Conservation (phyloP, 805 yeast genomes). For the Saccharomyces eubayanus region DNA sequence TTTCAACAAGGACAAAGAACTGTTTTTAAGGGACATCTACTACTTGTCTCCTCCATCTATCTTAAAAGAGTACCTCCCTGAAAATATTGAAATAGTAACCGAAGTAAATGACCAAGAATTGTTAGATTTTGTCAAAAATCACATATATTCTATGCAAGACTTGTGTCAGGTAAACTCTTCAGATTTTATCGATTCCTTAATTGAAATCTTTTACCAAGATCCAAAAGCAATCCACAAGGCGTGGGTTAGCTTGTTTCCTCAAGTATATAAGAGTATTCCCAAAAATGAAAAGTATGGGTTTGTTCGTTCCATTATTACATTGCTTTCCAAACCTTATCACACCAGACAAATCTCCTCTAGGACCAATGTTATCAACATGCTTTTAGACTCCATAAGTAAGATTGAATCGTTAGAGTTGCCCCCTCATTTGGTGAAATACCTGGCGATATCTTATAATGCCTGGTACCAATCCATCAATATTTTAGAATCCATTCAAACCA, state of each 20-base stretch:
- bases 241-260: conserved; percentile 81
- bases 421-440: conserved; percentile 83
- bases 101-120: conserved; percentile 21
- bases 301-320: conserved; percentile 66
- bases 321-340: conserved; percentile 86
- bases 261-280: conserved; percentile 65
- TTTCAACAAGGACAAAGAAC: conserved; percentile 42
- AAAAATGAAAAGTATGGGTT: conserved; percentile 77
- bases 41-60: conserved; percentile 39
- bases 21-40: conserved; percentile 44
- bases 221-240: conserved; percentile 70
- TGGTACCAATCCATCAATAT: conserved; percentile 86
- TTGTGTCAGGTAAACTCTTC: conserved; percentile 41
- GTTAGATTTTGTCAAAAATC: conserved; percentile 28
- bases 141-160: conserved; percentile 19
- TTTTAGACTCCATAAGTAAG: conserved; percentile 73
- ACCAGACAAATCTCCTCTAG: conserved; percentile 79
- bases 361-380: conserved; percentile 78
- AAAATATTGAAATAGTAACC: conserved; percentile 5
- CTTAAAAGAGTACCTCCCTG: conserved; percentile 12
- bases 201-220: conserved; percentile 75
- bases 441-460: conserved; percentile 79
- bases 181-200: conserved; percentile 60
- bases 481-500: conserved; percentile 60
- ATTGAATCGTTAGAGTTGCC: conserved; percentile 75